Percentiles rank a stretch among this genome's conserved stretches.
phyloP scores from a whole-genome alignment of 495 filamentous ascomycete species.

The Penicillium fimorum region DNA sequence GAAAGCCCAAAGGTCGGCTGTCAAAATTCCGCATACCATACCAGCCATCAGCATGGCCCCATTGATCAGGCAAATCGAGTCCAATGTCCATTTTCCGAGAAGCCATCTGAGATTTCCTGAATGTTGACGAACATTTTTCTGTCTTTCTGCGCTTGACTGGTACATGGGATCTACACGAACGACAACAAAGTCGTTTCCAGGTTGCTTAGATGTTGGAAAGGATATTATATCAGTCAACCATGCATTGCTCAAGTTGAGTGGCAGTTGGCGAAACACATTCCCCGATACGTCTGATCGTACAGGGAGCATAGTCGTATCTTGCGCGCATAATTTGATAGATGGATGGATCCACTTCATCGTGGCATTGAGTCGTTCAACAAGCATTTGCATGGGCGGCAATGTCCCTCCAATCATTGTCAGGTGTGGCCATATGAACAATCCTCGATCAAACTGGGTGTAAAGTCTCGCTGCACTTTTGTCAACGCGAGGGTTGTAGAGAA shows the following conservation, averaged over 20 bases:
- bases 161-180: slow-evolving; percentile 19
- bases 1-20: slow-evolving; percentile 29
- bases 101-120: slow-evolving; percentile 15
- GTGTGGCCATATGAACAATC: slow-evolving; percentile 32
- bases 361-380: slow-evolving; percentile 29
- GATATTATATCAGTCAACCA: slow-evolving; percentile 28
- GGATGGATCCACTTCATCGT: slow-evolving; percentile 26
- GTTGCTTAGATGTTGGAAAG: slow-evolving; percentile 22
- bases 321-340: slow-evolving; percentile 28
- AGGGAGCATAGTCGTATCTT: slow-evolving; percentile 27
- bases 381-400: slow-evolving; percentile 29
- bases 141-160: background rate
- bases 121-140: slow-evolving; percentile 2
- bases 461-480: slow-evolving; percentile 26
- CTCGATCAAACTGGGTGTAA: slow-evolving; percentile 30
- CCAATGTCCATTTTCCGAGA: slow-evolving; percentile 13
- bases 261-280: slow-evolving; percentile 30
- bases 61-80: slow-evolving; percentile 22
- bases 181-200: slow-evolving; percentile 29
- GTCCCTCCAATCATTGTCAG: slow-evolving; percentile 33
- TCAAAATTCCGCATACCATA: slow-evolving; percentile 24
- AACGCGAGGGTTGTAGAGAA: slow-evolving; percentile 31
- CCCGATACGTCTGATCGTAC: slow-evolving; percentile 25
- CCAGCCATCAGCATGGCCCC: slow-evolving; percentile 26
- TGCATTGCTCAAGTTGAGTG: slow-evolving; percentile 25